These are phyloP conservation scores for Odonthalia washingtoniensis DNA, from an alignment of 31 red algal species.

Conservation along the genomic window DNA sequence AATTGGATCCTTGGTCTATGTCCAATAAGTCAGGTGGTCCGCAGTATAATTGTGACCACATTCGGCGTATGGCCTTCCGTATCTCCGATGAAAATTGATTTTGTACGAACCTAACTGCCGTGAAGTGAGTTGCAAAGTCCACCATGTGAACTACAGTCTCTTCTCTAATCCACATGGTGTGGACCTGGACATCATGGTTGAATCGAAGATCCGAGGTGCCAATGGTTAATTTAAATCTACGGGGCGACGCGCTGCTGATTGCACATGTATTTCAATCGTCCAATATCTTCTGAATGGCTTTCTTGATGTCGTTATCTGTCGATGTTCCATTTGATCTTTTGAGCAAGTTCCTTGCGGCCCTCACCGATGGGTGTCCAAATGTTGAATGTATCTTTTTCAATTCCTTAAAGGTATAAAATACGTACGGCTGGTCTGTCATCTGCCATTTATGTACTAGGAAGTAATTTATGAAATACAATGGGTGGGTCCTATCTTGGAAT, in stretches of 20 bases:
- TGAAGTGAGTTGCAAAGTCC: constrained; percentile 12
- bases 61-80: neutral
- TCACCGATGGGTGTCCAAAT: constrained; percentile 31
- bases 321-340: neutral
- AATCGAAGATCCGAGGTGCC: constrained; percentile 9
- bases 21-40: constrained; percentile 56
- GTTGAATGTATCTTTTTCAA: constrained; percentile 10
- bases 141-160: neutral
- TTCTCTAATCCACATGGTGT: constrained; percentile 21
- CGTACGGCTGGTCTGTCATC: neutral
- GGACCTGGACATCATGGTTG: constrained; percentile 21
- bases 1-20: constrained; percentile 61
- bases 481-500: neutral
- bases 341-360: neutral
- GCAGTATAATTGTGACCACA: constrained; percentile 26
- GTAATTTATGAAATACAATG: constrained; percentile 9
- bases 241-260: neutral
- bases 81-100: neutral
- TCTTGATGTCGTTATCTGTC: neutral
- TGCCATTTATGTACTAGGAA: constrained; percentile 30
- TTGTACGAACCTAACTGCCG: neutral
- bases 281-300: neutral
- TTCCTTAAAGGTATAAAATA: constrained; percentile 36
- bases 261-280: neutral
- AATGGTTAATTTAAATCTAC: constrained; percentile 17